These are phyloP conservation scores for Penicillium sp. DNA, from an alignment of 2,329 filamentous ascomycete genomes.

Conservation along the genomic window DNA sequence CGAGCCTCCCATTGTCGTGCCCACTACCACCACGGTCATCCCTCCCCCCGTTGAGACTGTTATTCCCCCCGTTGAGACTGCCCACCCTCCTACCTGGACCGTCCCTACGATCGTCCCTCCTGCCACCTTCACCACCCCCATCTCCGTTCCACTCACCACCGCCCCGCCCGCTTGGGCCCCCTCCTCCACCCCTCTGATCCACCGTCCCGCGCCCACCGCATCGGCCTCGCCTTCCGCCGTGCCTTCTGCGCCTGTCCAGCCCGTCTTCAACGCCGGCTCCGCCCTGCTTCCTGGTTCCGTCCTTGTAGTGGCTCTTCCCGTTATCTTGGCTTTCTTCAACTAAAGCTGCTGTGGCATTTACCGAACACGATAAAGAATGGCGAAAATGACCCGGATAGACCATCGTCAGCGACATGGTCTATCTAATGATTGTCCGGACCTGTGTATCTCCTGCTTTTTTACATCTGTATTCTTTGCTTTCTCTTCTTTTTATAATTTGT, in stretches of 20 bases:
- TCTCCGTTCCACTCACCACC: slow-evolving; percentile 15
- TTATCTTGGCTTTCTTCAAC: slow-evolving; percentile 19
- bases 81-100: background rate
- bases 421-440: slow-evolving; percentile 8
- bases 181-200: slow-evolving; percentile 19
- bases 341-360: background rate
- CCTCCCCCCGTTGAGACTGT: background rate
- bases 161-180: slow-evolving; percentile 9
- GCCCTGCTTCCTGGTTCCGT: slow-evolving; percentile 13
- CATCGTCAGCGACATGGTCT: background rate
- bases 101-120: slow-evolving; percentile 9
- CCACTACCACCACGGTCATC: background rate
- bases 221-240: background rate
- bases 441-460: background rate
- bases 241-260: slow-evolving; percentile 1
- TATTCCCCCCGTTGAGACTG: slow-evolving; percentile 1
- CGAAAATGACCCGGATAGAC: background rate
- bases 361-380: background rate
- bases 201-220: slow-evolving; percentile 10
- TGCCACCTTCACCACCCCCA: slow-evolving; percentile 20
- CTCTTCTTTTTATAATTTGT: background rate
- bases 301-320: slow-evolving; percentile 15
- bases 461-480: background rate
- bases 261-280: slow-evolving; percentile 21
- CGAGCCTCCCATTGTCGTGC: slow-evolving; percentile 6